A percentile compares a stretch with the other conserved stretches of the same genome.
Evolutionary conservation across 495 filamentous ascomycete species (phyloP).

Genomic region (Lichina pygmaea): DNA sequence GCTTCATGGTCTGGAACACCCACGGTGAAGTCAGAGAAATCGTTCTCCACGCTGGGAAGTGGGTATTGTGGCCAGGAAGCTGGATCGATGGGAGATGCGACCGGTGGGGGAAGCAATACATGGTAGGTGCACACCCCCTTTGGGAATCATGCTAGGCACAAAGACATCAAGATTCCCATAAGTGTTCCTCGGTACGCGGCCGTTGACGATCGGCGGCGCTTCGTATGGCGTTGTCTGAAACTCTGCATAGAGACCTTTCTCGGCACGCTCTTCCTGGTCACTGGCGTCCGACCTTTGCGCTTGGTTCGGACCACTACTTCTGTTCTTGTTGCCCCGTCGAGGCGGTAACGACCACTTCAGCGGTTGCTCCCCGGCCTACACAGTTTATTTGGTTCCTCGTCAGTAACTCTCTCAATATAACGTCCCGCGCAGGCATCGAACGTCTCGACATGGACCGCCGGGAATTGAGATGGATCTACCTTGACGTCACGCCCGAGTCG

Average conservation of each 20-base stretch:
- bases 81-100: too few relatives aligned
- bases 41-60: too few relatives aligned
- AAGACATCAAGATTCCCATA: conserved; percentile 84
- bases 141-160: conserved; percentile 74
- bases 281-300: background rate
- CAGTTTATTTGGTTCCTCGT: too few relatives aligned
- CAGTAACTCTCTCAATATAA: too few relatives aligned
- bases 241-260: conserved; percentile 36
- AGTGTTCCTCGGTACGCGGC: conserved; percentile 55
- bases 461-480: conserved; percentile 1
- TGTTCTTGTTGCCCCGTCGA: conserved; percentile 13
- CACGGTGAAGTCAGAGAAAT: background rate
- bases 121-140: conserved; percentile 46
- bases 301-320: too few relatives aligned
- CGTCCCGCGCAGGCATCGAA: too few relatives aligned
- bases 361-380: conserved; percentile 34
- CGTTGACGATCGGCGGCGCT: conserved; percentile 46
- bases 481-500: conserved; percentile 54
- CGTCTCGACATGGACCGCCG: background rate
- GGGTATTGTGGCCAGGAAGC: background rate
- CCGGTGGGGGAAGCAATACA: conserved; percentile 3
- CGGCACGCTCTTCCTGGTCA: conserved; percentile 13
- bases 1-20: conserved; percentile 25
- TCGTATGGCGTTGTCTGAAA: conserved; percentile 54
- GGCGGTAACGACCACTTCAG: conserved; percentile 33